A percentile compares a stretch with the other conserved stretches of the same genome.
Evolutionary conservation across 176 grass and related monocot species (phyloP).

Genomic region (Rhipidocladum racemiflorum): DNA sequence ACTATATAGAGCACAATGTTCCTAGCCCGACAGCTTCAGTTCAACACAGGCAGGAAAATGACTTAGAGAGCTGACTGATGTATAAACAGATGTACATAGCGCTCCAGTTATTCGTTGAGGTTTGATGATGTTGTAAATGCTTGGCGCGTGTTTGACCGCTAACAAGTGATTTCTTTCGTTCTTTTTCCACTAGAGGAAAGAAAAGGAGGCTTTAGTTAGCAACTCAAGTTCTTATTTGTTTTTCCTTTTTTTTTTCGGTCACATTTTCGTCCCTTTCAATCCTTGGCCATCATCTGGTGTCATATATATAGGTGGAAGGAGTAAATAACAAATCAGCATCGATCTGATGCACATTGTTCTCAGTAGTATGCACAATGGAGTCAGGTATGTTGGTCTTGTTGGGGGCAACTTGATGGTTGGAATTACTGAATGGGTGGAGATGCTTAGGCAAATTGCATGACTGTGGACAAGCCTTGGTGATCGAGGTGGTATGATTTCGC

Average conservation of each 20-base stretch:
- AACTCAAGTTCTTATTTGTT: neutral
- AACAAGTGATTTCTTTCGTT: slow-evolving; percentile 37
- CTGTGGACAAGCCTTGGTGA: neutral
- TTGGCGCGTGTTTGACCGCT: slow-evolving; percentile 18
- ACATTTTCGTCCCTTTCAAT: neutral
- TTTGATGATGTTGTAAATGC: slow-evolving; percentile 44
- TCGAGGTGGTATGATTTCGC: neutral
- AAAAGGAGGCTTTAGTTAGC: slow-evolving; percentile 5
- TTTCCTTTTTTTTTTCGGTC: neutral
- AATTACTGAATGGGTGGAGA: neutral
- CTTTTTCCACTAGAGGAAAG: slow-evolving; percentile 4
- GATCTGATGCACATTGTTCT: neutral
- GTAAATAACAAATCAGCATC: slow-evolving; percentile 16
- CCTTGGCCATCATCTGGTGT: neutral
- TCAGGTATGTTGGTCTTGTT: neutral
- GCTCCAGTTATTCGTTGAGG: slow-evolving; percentile 34
- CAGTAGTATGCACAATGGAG: neutral
- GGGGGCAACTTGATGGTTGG: neutral
- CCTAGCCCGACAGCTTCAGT: slow-evolving; percentile 31
- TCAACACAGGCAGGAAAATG: slow-evolving; percentile 34
- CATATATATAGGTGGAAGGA: neutral
- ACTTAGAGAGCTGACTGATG: slow-evolving; percentile 42
- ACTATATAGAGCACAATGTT: slow-evolving; percentile 60
- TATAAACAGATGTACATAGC: slow-evolving; percentile 50
- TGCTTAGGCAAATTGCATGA: neutral